phyloP scores from a whole-genome alignment of 1,284 basidiomycete species.

The Ceratobasidium papillatum region DNA sequence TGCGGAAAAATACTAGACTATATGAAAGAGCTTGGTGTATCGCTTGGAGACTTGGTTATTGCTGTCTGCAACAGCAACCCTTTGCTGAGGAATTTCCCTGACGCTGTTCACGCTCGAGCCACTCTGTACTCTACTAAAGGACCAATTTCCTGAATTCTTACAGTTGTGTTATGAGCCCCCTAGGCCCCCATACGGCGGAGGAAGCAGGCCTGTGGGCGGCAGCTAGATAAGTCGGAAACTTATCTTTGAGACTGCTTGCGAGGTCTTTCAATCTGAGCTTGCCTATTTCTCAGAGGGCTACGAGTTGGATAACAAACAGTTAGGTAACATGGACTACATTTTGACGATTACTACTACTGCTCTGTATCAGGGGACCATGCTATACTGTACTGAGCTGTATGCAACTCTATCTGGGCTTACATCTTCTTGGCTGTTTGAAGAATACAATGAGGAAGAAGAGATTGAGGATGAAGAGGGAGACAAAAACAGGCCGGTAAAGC shows the following conservation, averaged over 20 bases:
- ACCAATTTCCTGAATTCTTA: neutral
- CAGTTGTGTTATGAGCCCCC: neutral
- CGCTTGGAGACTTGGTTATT: neutral
- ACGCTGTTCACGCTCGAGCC: no score
- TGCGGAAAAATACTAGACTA: neutral
- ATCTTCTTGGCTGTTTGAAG: neutral
- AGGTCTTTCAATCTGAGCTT: neutral
- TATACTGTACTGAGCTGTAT: neutral
- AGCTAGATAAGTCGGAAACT: neutral
- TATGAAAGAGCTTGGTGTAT: neutral
- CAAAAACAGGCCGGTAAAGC: neutral
- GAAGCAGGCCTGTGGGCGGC: neutral
- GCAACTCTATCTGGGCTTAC: neutral
- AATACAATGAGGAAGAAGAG: neutral
- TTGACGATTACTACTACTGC: neutral
- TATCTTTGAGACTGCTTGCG: neutral
- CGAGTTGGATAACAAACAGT: neutral
- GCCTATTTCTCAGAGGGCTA: neutral
- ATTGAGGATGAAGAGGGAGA: neutral
- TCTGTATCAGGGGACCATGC: neutral
- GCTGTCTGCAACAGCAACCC: neutral
- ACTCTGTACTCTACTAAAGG: neutral
- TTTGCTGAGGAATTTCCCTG: neutral
- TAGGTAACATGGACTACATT: slow-evolving; percentile 1
- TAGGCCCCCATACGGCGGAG: neutral